Percentiles rank a stretch among this genome's conserved stretches.
phyloP scores from a whole-genome alignment of 495 filamentous ascomycete species.

The Gamarada debralockiae region DNA sequence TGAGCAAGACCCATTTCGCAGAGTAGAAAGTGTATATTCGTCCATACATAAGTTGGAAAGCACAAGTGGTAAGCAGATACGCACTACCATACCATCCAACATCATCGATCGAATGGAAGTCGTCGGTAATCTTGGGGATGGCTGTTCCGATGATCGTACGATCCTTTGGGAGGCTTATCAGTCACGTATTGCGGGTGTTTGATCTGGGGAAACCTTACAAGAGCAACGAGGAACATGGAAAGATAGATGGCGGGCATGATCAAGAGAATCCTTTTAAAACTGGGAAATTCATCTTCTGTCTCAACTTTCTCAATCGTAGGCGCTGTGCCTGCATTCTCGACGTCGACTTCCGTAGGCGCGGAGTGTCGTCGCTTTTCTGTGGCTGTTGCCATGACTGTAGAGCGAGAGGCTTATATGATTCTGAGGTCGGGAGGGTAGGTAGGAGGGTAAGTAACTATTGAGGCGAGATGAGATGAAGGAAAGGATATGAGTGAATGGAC shows the following conservation, averaged over 20 bases:
- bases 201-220: slow-evolving; percentile 7
- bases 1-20: slow-evolving; percentile 37
- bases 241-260: slow-evolving; percentile 18
- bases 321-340: slow-evolving; percentile 2
- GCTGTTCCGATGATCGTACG: slow-evolving; percentile 52
- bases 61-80: slow-evolving; percentile 48
- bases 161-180: slow-evolving; percentile 15
- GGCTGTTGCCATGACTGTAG: no score
- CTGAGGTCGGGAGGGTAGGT: no score
- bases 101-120: slow-evolving; percentile 26
- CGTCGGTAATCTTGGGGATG: no score
- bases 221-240: slow-evolving; percentile 22
- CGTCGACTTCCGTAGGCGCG: slow-evolving; percentile 6
- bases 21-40: slow-evolving; percentile 29
- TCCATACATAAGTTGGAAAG: slow-evolving; percentile 45
- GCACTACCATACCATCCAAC: slow-evolving; percentile 46
- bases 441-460: no score
- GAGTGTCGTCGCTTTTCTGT: not conserved
- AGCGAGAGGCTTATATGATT: no score
- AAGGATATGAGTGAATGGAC: no score
- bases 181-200: not conserved
- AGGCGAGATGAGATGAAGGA: no score
- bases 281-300: slow-evolving; percentile 12
- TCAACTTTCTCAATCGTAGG: not conserved
- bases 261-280: not conserved